Evolutionary conservation across 2,329 filamentous ascomycete genomes (phyloP).

Genomic region (Allantophomopsis lycopodina): DNA sequence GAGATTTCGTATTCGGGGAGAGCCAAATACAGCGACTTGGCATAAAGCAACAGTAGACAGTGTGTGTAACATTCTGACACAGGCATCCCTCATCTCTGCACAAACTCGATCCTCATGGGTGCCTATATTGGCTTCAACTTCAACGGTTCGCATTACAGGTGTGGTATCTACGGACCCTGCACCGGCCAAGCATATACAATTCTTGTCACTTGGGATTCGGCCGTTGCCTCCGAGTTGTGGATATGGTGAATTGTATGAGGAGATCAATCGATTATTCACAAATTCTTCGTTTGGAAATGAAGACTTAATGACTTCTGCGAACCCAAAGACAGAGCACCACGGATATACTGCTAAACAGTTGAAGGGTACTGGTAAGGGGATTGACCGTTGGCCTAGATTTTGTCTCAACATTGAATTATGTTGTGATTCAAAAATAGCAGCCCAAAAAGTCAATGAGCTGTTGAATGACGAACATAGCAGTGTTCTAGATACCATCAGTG

Average conservation of each 20-base stretch:
- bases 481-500: constrained; percentile 32
- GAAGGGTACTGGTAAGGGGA: constrained; percentile 41
- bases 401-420: constrained; percentile 48
- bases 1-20: constrained; percentile 12
- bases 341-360: constrained; percentile 35
- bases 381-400: constrained; percentile 85
- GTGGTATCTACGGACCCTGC: constrained; percentile 58
- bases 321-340: constrained; percentile 22
- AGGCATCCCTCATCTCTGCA: constrained; percentile 48
- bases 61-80: constrained; percentile 42
- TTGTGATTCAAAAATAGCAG: neutral
- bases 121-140: constrained; percentile 50
- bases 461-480: constrained; percentile 29
- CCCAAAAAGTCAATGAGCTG: constrained; percentile 21
- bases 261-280: constrained; percentile 64
- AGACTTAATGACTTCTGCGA: constrained; percentile 21
- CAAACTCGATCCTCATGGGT: constrained; percentile 49
- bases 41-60: constrained; percentile 4
- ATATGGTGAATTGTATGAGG: constrained; percentile 57
- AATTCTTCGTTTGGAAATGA: constrained; percentile 65
- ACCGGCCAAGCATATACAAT: constrained; percentile 62
- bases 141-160: constrained; percentile 49
- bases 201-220: constrained; percentile 63
- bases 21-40: neutral
- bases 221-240: constrained; percentile 44